Percentiles rank a stretch among this genome's conserved stretches.
Evolutionary conservation across 1,284 basidiomycete genomes (phyloP).

Genomic region (Fomitopsis pinicola): DNA sequence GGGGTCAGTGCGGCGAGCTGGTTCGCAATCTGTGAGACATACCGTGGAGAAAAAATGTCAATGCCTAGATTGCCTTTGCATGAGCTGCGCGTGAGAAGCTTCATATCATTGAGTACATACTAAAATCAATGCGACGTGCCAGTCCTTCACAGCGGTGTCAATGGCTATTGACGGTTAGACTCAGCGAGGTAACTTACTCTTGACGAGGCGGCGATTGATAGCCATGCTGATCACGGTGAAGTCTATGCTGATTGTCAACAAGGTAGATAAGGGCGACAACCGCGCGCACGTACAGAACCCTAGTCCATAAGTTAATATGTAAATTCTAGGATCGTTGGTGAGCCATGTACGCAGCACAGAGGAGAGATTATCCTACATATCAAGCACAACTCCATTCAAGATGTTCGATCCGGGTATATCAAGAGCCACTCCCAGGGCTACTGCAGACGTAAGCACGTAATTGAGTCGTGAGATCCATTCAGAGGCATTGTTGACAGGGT

Average conservation of each 20-base stretch:
- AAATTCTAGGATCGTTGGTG: slow-evolving; percentile 40
- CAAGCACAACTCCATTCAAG: slow-evolving; percentile 57
- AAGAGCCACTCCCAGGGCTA: slow-evolving; percentile 57
- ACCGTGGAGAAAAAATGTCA: slow-evolving; percentile 77
- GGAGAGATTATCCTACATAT: slow-evolving; percentile 42
- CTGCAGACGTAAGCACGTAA: slow-evolving; percentile 60
- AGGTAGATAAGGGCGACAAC: not conserved
- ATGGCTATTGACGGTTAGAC: not conserved
- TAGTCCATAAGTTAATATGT: slow-evolving; percentile 63
- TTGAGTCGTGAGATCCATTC: slow-evolving; percentile 72
- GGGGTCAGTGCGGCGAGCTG: not conserved
- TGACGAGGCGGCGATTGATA: slow-evolving; percentile 48
- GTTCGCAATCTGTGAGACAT: slow-evolving; percentile 7
- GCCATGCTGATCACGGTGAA: slow-evolving; percentile 56
- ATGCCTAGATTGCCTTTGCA: slow-evolving; percentile 40
- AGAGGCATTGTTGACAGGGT: slow-evolving; percentile 73
- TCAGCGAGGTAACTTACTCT: slow-evolving; percentile 38
- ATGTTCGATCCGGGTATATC: slow-evolving; percentile 51
- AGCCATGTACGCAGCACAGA: not conserved
- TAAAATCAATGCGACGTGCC: slow-evolving; percentile 70
- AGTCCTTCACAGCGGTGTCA: slow-evolving; percentile 34
- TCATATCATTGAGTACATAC: slow-evolving; percentile 35
- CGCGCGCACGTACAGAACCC: slow-evolving; percentile 44
- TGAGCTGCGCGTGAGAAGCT: slow-evolving; percentile 4
- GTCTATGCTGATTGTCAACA: slow-evolving; percentile 37